Percentiles rank a stretch among this genome's conserved stretches.
Conservation (phyloP, 169 alveolate genomes). For the Babesia divergens region DNA sequence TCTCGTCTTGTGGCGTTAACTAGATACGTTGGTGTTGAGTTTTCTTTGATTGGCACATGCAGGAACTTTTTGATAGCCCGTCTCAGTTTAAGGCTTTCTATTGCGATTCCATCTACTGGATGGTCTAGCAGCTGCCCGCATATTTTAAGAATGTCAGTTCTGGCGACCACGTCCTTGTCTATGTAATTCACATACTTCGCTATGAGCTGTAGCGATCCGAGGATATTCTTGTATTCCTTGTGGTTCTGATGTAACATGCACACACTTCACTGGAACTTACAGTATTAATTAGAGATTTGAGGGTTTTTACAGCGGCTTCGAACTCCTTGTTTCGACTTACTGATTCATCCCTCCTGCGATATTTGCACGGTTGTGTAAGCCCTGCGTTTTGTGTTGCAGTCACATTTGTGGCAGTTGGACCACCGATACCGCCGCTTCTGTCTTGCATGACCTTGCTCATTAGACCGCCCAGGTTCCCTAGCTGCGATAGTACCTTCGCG, state of each 20-base stretch:
- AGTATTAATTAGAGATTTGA: not conserved
- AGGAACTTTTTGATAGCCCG: constrained; percentile 11
- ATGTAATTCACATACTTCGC: constrained; percentile 8
- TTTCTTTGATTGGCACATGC: not conserved
- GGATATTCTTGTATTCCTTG: constrained; percentile 34
- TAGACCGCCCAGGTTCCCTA: constrained; percentile 2
- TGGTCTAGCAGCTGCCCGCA: constrained; percentile 48
- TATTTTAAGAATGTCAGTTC: constrained; percentile 7
- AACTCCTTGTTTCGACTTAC: constrained; percentile 2
- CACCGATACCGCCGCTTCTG: not conserved
- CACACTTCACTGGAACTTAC: not conserved
- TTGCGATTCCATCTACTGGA: constrained; percentile 49
- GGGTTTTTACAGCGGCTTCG: not conserved
- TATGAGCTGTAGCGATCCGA: constrained; percentile 41
- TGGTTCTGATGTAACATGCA: not conserved
- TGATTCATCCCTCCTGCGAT: not conserved
- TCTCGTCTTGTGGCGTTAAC: not conserved
- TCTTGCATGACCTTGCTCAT: not conserved
- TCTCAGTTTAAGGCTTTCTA: constrained; percentile 49
- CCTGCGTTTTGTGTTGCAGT: too few species aligned
- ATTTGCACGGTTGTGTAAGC: not conserved
- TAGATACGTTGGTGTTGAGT: not conserved
- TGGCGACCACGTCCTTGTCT: constrained; percentile 4
- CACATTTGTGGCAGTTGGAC: not conserved
- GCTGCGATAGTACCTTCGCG: not conserved